Conservation (phyloP, 148 eudicot genomes). For the Fagopyrum tataricum region DNA sequence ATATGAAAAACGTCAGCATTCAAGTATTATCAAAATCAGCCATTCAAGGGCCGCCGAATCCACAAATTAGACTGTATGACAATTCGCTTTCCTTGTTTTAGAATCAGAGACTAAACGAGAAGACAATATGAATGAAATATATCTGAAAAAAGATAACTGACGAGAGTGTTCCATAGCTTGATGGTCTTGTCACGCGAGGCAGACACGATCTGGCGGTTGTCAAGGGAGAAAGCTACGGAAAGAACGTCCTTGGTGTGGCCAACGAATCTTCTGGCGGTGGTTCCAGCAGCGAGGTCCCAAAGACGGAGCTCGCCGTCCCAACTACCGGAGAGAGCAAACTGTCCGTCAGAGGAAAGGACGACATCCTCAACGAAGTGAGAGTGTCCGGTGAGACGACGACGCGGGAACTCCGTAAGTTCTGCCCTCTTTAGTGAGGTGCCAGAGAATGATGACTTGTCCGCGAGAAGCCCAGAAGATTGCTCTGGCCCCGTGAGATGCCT, state of each 20-base stretch:
- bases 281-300: slow-evolving; percentile 23
- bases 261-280: slow-evolving; percentile 23
- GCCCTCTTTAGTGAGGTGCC: slow-evolving; percentile 50
- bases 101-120: too few species aligned
- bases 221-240: slow-evolving; percentile 63
- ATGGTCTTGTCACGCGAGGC: slow-evolving; percentile 58
- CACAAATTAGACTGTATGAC: not conserved
- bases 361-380: slow-evolving; percentile 83
- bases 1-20: too few species aligned
- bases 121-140: not conserved
- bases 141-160: not conserved
- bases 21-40: too few species aligned
- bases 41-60: not conserved
- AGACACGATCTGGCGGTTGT: slow-evolving; percentile 72
- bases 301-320: slow-evolving; percentile 31
- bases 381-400: slow-evolving; percentile 71
- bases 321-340: slow-evolving; percentile 32
- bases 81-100: not conserved
- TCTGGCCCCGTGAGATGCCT: too few species aligned
- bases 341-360: slow-evolving; percentile 76
- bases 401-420: slow-evolving; percentile 51
- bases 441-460: slow-evolving; percentile 49
- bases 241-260: slow-evolving; percentile 74
- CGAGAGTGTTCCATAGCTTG: slow-evolving; percentile 74
- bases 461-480: too few species aligned